Base-by-base conservation (phyloP, 805 yeast genomes). In the Wickerhamiella qilinensis region DNA sequence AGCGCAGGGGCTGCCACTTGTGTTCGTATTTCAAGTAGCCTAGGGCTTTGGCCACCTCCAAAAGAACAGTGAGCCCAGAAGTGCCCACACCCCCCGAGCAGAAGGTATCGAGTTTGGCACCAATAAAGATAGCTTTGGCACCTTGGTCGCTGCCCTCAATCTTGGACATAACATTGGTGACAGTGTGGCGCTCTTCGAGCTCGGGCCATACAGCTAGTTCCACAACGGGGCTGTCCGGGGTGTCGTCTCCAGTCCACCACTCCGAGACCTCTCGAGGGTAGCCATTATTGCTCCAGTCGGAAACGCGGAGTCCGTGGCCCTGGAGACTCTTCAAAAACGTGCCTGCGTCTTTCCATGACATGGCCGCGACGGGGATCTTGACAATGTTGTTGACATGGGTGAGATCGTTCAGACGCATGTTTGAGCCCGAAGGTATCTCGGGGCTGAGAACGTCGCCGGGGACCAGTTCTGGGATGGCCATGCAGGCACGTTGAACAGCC, bases 391-490 rank as follows among this genome's bases (percentile, higher is more conserved):
- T 78, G 2, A 77, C 65, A 20, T 68, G 59, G 5, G 62, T 56
- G 59, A 73, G 60, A 12, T 56, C 58, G 15, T 62, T 51, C 39
- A 64, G 62, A 14, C 62, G 62, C 33, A 58, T 58, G 39, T 56
- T 55, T 18, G 60, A 62, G 30, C 59, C 59, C 18, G 70, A 60
- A 0, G 77, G 64, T 75, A 78, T 74, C 2, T 93, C 94, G 0
- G 94, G 93, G 2, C 80, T 68, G 27, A 81, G 53, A 3, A 84
- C 70, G 54, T 85, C 91, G 7, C 96, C 96, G 1, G 88, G 71
- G 41, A 72, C 69, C 38, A 58, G 58, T 40, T 76, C 72, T 1
- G 77, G 66, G 27, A 71, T 34, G 1, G 52, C 60, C 14, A 54
- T 44, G 30, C 50, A 43, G 3, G 62, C 66, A 36, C 70, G 64